Base-by-base conservation (phyloP, 352 stramenopile species). In the Phytophthora cryptogea region DNA sequence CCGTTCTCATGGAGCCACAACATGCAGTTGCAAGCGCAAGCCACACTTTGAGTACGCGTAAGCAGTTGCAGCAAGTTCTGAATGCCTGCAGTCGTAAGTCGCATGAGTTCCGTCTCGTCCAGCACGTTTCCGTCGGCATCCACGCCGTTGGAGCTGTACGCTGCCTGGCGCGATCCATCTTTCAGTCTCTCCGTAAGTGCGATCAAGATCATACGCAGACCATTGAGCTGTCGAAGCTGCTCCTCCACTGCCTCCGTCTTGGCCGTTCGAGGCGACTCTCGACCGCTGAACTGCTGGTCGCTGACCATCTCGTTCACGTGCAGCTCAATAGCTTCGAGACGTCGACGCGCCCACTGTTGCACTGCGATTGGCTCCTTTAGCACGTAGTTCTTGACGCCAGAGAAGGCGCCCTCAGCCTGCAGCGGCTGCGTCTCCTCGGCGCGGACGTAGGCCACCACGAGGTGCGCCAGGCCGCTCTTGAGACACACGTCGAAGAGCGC, bases 321-420 rank as follows among this genome's bases (percentile, higher is more conserved):
- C 27, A 76, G 78, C 48, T 94, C 80, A 27, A 88, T 63, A 5
- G 36, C 41, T 23, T 90, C 79, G 0, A 94, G 66, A 47, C 70
- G 74, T 6, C 70, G 79, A 7, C 79, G 77, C 13, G 72, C 70
- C 84, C 84, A 94, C 61, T 94, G 84, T 45, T 92, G 81, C 47
- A 92, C 80, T 42, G 84, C 84, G 36, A 94, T 89, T 17, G 84
- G 84, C 31, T 94, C 84, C 44, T 88, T 89, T 8, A 94, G 59
- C 50, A 91, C 80, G 54, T 92, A 92, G 31, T 70, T 75, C 48
- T 81, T 75, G 13, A 71, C 61, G 6, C 66, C 59, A 57, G 53
- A 47, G 28, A 76, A 76, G 30, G 49, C 49, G 17, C 45, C 50
- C 45, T 73, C 54, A 8, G 61, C 44, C 36, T 72, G 61, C 42